These are phyloP conservation scores for Solanum microdontum DNA, from an alignment of 257 asterid genomes.

Conservation along the genomic window DNA sequence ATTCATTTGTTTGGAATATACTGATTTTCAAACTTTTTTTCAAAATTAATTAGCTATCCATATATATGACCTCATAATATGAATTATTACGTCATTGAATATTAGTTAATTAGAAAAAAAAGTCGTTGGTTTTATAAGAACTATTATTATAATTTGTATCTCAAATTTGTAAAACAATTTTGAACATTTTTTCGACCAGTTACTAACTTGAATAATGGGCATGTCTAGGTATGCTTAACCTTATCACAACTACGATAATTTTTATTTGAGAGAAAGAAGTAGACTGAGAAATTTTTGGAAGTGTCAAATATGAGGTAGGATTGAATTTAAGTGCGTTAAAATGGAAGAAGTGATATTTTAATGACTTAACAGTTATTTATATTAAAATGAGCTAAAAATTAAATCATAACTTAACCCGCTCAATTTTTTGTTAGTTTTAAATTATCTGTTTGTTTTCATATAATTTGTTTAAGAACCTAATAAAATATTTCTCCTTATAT, in stretches of 20 bases:
- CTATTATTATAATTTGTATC: background rate
- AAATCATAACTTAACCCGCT: background rate
- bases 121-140: background rate
- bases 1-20: no score
- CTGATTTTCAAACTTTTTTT: no score
- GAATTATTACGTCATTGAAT: background rate
- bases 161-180: background rate
- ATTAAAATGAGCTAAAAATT: background rate
- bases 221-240: background rate
- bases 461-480: background rate
- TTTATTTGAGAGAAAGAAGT: background rate
- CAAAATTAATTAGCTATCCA: no score
- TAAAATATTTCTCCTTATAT: no score
- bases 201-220: background rate
- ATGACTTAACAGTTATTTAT: background rate
- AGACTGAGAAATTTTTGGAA: background rate
- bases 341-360: no score
- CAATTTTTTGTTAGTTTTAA: no score
- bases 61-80: background rate
- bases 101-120: background rate
- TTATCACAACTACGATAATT: background rate
- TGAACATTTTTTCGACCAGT: background rate
- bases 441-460: background rate
- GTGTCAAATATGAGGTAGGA: background rate
- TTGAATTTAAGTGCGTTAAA: no score